Conservation (phyloP, 2,329 filamentous ascomycete species). For the Phaeophleospora eucalypticola region DNA sequence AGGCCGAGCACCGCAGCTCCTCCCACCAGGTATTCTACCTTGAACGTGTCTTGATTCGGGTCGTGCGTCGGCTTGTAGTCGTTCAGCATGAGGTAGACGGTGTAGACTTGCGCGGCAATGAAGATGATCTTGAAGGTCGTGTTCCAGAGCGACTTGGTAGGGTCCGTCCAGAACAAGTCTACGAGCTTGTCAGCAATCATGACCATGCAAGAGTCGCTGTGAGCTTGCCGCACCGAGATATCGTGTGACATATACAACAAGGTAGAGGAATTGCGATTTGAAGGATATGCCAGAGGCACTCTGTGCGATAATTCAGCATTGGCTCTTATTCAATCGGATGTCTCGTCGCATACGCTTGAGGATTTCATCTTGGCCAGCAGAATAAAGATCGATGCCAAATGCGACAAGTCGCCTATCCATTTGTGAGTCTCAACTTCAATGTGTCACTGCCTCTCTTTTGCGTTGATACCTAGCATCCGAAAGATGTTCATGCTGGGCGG, state of each 20-base stretch:
- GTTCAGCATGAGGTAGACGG: slow-evolving; percentile 95
- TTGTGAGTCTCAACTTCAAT: slow-evolving; percentile 12
- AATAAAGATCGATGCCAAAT: slow-evolving; percentile 89
- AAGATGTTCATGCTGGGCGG: slow-evolving; percentile 61
- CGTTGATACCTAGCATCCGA: slow-evolving; percentile 57
- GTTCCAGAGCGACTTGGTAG: slow-evolving; percentile 68
- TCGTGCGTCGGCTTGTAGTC: slow-evolving; percentile 98
- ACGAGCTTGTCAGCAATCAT: slow-evolving; percentile 17
- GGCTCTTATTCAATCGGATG: not conserved
- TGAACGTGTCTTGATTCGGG: slow-evolving; percentile 94
- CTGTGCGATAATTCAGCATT: slow-evolving; percentile 45
- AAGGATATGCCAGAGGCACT: slow-evolving; percentile 97
- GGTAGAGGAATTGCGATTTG: slow-evolving; percentile 94
- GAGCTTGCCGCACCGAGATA: slow-evolving; percentile 57
- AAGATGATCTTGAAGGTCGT: slow-evolving; percentile 94
- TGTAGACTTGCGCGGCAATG: slow-evolving; percentile 84
- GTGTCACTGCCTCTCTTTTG: slow-evolving; percentile 5
- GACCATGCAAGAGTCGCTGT: not conserved
- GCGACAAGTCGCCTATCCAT: slow-evolving; percentile 79
- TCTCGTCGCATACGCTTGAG: slow-evolving; percentile 65
- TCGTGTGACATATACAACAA: slow-evolving; percentile 87
- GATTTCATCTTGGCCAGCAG: slow-evolving; percentile 91
- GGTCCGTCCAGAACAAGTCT: slow-evolving; percentile 83
- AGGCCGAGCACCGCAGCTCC: slow-evolving; percentile 75
- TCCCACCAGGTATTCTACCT: slow-evolving; percentile 86